Percentiles rank a stretch among this genome's conserved stretches.
Conservation (phyloP, 768 basidiomycete species). For the Suillus spraguei region DNA sequence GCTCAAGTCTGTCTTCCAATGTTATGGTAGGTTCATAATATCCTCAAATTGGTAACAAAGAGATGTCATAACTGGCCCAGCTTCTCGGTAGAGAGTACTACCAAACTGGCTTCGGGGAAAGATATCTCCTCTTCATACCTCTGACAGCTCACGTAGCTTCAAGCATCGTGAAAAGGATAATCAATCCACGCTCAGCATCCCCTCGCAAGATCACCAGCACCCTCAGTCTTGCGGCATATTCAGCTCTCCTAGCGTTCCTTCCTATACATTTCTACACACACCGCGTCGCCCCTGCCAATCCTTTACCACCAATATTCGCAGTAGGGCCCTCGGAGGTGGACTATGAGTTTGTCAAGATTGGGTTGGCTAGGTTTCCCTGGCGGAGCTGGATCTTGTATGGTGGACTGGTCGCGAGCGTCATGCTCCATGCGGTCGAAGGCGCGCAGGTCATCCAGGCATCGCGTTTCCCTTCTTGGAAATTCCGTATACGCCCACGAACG, state of each 20-base stretch:
- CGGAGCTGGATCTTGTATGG: conserved; percentile 64
- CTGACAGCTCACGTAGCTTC: conserved; percentile 65
- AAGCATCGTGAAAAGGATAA: conserved; percentile 58
- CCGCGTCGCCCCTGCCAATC: conserved; percentile 54
- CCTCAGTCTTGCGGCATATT: conserved; percentile 67
- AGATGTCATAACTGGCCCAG: conserved; percentile 35
- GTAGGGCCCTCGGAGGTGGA: conserved; percentile 79
- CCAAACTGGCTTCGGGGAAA: conserved; percentile 71
- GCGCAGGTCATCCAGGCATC: conserved; percentile 51
- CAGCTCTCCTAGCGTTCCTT: conserved; percentile 55
- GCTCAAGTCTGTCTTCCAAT: conserved; percentile 65
- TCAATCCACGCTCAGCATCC: conserved; percentile 38
- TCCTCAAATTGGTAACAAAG: neutral
- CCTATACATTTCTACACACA: conserved; percentile 74
- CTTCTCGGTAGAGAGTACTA: conserved; percentile 87
- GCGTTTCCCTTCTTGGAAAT: conserved; percentile 39
- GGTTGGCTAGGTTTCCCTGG: conserved; percentile 61
- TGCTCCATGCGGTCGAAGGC: conserved; percentile 69
- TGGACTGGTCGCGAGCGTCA: conserved; percentile 56
- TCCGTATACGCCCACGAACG: conserved; percentile 19
- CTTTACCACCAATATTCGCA: conserved; percentile 49
- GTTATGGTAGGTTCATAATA: conserved; percentile 60
- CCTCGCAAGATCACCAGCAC: conserved; percentile 40
- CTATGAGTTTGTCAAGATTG: conserved; percentile 82
- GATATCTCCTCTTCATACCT: conserved; percentile 66